These are phyloP conservation scores for Platanthera guangdongensis DNA, from an alignment of 106 monocot genomes.

Conservation along the genomic window DNA sequence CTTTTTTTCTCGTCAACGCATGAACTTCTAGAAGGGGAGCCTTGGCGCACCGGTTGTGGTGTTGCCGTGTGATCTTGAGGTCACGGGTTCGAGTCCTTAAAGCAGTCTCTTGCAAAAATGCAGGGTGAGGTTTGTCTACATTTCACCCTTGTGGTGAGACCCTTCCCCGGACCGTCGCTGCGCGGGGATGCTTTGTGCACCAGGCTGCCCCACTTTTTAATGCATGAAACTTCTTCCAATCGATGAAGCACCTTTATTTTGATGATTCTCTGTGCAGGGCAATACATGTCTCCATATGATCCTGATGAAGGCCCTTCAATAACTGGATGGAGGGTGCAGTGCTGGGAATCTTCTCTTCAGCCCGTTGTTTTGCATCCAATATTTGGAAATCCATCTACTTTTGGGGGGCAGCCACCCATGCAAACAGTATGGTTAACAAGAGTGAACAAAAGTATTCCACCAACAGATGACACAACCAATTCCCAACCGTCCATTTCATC, in stretches of 20 bases:
- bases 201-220: not conserved
- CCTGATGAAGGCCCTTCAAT: conserved; percentile 99
- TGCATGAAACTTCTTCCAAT: not conserved
- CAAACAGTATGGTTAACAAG: conserved; percentile 90
- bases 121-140: too few species aligned
- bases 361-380: conserved; percentile 98
- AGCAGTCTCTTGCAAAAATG: too few species aligned
- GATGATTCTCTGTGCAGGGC: conserved; percentile 37
- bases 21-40: too few species aligned
- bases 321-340: conserved; percentile 97
- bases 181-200: too few species aligned
- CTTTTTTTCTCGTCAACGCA: too few species aligned
- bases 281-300: conserved; percentile 99
- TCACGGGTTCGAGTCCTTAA: too few species aligned
- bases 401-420: conserved; percentile 91
- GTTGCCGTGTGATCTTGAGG: too few species aligned
- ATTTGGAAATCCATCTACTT: conserved; percentile 90
- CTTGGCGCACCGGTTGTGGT: too few species aligned
- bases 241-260: not conserved
- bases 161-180: too few species aligned
- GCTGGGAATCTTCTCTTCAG: conserved; percentile 95
- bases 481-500: conserved; percentile 35
- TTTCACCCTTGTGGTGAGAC: too few species aligned
- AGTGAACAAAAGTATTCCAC: conserved; percentile 93
- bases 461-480: conserved; percentile 70